Evolutionary conservation across 1,284 basidiomycete species (phyloP).

Genomic region (Melanopsichium pennsylvanicum): DNA sequence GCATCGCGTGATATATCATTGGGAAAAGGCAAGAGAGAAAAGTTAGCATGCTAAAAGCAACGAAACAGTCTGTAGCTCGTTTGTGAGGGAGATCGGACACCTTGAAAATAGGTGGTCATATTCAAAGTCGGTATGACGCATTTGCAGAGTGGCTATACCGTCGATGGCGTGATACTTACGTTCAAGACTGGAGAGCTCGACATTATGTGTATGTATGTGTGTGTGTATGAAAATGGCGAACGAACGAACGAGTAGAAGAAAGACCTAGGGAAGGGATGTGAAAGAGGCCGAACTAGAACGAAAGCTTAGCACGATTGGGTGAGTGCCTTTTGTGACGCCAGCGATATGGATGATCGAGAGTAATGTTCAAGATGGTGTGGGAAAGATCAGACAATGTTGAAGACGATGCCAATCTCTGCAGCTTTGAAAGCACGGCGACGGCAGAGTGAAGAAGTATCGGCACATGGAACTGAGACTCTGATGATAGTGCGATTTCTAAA

Average conservation of each 20-base stretch:
- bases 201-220: conserved; percentile 47
- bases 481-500: conserved; percentile 13
- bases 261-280: conserved; percentile 2
- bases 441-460: conserved; percentile 8
- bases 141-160: no score
- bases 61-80: no score
- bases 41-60: background rate
- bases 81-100: no score
- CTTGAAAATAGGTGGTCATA: no score
- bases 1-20: no score
- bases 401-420: background rate
- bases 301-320: conserved; percentile 12
- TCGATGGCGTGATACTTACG: conserved; percentile 34
- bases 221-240: conserved; percentile 1
- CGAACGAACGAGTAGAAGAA: conserved; percentile 2
- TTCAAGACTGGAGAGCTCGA: conserved; percentile 60
- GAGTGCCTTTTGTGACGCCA: conserved; percentile 8
- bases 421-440: background rate
- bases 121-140: no score
- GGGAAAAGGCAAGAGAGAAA: background rate
- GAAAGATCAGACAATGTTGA: conserved; percentile 2
- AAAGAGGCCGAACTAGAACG: conserved; percentile 2
- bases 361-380: conserved; percentile 4
- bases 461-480: conserved; percentile 17
- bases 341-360: background rate